Base-by-base conservation (phyloP, 1,284 basidiomycete genomes). In the Puccinia novopanici region DNA sequence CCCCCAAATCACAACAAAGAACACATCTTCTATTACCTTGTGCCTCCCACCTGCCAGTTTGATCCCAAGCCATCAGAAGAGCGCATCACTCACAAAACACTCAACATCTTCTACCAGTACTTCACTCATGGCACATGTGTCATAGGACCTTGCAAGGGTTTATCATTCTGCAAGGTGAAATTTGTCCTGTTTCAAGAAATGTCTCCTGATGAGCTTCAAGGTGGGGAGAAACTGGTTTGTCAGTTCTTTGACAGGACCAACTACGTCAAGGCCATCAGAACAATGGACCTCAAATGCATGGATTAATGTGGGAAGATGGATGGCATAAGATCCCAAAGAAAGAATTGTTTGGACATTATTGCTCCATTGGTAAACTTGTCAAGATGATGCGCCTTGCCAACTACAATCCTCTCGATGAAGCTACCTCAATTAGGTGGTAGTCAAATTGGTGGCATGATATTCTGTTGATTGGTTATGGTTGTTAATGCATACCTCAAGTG, bases 101-200 rank as follows among this genome's bases (percentile, higher is more conserved):
- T n/a, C n/a, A n/a, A n/a, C n/a, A n/a, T n/a, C n/a, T n/a, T n/a
- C n/a, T n/a, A n/a, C n/a, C n/a, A n/a, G n/a, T n/a, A n/a, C n/a
- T n/a, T n/a, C n/a, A n/a, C n/a, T n/a, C n/a, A n/a, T 57, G 55
- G 55, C 27, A 57, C 55, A 6, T 57, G 55, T 57, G 22, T 57
- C 55, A 57, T 57, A 9, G 55, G 8, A 5, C 55, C 55, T 5
- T 19, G 8, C 9, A 22, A 57, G 8, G 9, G 22, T 6, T 19
- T 19, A 9, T 22, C 55, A 6, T 57, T 57, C 55, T 30, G 19
- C 22, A 57, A 57, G 22, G 19, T 57, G 6, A 6, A 22, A 8
- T n/a, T 6, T 6, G 22, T 57, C 22, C 55, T 19, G 6, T 57
- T 57, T 30, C 6, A 22, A 6, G 6, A 22, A n/a, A 57, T 57